Evolutionary conservation across 1,139 yeast genomes (phyloP).

Genomic region (Pichia sp.): DNA sequence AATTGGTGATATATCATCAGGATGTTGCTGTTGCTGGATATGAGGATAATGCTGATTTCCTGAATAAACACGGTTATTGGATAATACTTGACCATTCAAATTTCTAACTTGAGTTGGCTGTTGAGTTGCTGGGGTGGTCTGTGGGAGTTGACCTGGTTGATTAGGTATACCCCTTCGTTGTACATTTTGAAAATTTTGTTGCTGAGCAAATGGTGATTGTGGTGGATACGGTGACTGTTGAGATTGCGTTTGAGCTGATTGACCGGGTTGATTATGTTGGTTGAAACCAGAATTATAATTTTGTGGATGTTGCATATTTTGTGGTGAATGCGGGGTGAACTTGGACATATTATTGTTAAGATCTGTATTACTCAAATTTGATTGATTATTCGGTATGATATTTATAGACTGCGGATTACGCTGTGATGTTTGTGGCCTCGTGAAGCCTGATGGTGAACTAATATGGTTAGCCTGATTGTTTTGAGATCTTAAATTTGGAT

Average conservation of each 20-base stretch:
- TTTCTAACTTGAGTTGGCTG: not conserved
- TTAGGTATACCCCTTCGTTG: not conserved
- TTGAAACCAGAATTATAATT: not conserved
- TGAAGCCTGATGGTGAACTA: not conserved
- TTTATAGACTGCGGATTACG: not conserved
- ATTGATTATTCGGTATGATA: not conserved
- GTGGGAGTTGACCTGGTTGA: conserved; percentile 4
- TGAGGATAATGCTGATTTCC: not conserved
- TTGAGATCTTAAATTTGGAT: not conserved
- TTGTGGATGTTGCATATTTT: no score
- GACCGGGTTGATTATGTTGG: not conserved
- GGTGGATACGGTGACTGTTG: conserved; percentile 6
- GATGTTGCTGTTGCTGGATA: not conserved
- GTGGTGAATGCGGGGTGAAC: conserved; percentile 1
- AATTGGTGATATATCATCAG: not conserved
- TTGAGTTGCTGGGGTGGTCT: not conserved
- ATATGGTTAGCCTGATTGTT: not conserved
- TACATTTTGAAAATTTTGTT: not conserved
- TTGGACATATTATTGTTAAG: not conserved
- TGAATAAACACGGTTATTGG: not conserved
- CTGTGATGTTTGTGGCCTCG: not conserved
- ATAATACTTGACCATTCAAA: not conserved
- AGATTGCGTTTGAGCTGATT: not conserved
- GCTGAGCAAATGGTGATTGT: conserved; percentile 9
- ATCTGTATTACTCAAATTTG: not conserved